A percentile compares a stretch with the other conserved stretches of the same genome.
These are phyloP conservation scores for Ustilago tritici DNA, from an alignment of 1,284 basidiomycete species.

Conservation along the genomic window DNA sequence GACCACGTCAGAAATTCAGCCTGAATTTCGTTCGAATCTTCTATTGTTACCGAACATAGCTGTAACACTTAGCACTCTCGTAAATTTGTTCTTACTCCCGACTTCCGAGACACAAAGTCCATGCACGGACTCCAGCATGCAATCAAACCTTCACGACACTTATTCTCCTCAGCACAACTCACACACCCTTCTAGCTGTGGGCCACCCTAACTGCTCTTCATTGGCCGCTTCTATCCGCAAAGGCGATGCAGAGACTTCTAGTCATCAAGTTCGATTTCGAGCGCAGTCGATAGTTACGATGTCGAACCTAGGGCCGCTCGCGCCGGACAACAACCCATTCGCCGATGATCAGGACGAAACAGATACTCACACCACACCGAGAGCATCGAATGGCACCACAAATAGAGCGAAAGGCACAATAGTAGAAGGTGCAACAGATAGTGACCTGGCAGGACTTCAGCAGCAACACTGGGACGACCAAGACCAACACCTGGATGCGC, in stretches of 20 bases:
- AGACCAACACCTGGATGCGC: slow-evolving; percentile 60
- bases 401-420: neutral
- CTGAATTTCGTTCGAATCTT: neutral
- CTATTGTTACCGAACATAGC: neutral
- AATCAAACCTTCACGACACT: neutral
- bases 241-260: slow-evolving; percentile 3
- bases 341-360: slow-evolving; percentile 32
- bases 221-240: neutral
- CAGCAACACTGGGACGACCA: slow-evolving; percentile 55
- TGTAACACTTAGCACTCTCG: neutral
- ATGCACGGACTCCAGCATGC: slow-evolving; percentile 4
- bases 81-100: neutral
- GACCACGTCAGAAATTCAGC: neutral
- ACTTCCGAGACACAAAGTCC: slow-evolving; percentile 1
- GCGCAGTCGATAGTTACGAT: slow-evolving; percentile 9
- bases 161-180: neutral
- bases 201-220: neutral
- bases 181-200: neutral
- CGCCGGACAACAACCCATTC: slow-evolving; percentile 36
- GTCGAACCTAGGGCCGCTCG: slow-evolving; percentile 31
- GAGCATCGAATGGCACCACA: neutral
- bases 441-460: slow-evolving; percentile 35
- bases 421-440: neutral
- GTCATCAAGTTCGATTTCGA: neutral
- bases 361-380: neutral